Evolutionary conservation across 495 filamentous ascomycete genomes (phyloP), one percentile per base, ranked within the genome.

Genomic region (Neurospora cerealis): DNA sequence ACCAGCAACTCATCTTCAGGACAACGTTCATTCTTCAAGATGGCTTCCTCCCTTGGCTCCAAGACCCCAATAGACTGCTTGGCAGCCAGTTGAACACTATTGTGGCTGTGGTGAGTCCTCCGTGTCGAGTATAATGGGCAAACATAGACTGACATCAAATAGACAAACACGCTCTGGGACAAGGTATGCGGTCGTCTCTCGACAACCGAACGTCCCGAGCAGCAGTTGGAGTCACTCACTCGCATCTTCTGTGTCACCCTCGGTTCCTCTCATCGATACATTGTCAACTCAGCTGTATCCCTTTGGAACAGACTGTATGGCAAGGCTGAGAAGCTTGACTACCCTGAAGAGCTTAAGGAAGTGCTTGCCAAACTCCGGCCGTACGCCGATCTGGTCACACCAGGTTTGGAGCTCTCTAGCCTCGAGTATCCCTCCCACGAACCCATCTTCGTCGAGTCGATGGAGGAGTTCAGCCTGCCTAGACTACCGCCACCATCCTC

Each of bases 31-130:
- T 83, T 46, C 77, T 90, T n/a, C 91, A 93, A 77, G 80, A 84
- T 42, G 90, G 89, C 2, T 76, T 93, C 40, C 76, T 83, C 5
- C 74, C 83, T 7, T 94, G 91, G 91, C 79, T 93, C 40, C 81
- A 84, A 71, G 92, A 94, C 75, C 62, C 75, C 1, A 82, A 81
- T 17, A 77, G 81, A 42, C 74, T 76, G 69, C 79, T 85, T 39
- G 73, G 80, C 71, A 82, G 75, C 41, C 77, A 81, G 38, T 75
- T 79, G 21, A 79, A 74, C 37, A 66, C 76, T 3, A 71, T 80
- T 9, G 74, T 81, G 38, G 75, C 78, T 72, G 74, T 77, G 66
- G 85, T 86, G 80, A 80, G 84, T 83, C 11, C 17, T 70, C 11
- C 38, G 19, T 40, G 39, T 70, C 39, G 5, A 10, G 44, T 24